phyloP scores from a whole-genome alignment of 164 flowering plant species.

The Magnolia sinica region DNA sequence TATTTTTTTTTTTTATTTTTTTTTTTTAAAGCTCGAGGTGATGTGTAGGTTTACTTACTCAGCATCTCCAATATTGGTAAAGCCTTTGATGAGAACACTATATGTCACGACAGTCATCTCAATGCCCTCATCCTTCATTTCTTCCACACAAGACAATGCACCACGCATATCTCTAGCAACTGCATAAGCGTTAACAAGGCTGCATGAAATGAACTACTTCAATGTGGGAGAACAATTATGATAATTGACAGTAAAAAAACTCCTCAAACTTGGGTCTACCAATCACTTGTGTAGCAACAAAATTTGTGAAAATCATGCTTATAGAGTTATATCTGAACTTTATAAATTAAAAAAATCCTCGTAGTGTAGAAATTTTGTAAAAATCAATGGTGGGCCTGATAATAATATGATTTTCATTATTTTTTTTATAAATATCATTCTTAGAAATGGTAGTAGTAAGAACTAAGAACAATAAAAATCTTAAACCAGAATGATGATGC shows the following conservation, averaged over 20 bases:
- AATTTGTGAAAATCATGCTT: neutral
- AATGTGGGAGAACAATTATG: constrained; percentile 21
- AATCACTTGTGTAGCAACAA: neutral
- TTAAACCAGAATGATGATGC: neutral
- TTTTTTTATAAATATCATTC: no score
- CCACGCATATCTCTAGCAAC: constrained; percentile 99
- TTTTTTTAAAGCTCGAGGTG: neutral
- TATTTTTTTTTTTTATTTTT: no score
- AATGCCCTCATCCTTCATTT: constrained; percentile 86
- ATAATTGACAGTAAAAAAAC: constrained; percentile 6
- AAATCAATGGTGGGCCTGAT: neutral
- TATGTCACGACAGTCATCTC: constrained; percentile 90
- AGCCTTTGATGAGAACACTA: constrained; percentile 82
- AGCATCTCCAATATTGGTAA: constrained; percentile 65
- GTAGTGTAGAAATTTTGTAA: neutral
- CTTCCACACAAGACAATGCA: constrained; percentile 85
- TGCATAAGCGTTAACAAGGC: constrained; percentile 98
- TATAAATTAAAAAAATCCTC: no score
- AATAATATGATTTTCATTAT: neutral
- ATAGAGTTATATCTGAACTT: neutral
- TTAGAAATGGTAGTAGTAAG: no score
- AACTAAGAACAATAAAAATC: no score
- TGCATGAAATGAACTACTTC: constrained; percentile 53
- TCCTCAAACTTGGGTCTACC: neutral
- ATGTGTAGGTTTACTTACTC: constrained; percentile 53